A percentile compares a stretch with the other conserved stretches of the same genome.
These are phyloP conservation scores for Neurospora cerealis DNA, from an alignment of 495 filamentous ascomycete genomes.

Conservation along the genomic window DNA sequence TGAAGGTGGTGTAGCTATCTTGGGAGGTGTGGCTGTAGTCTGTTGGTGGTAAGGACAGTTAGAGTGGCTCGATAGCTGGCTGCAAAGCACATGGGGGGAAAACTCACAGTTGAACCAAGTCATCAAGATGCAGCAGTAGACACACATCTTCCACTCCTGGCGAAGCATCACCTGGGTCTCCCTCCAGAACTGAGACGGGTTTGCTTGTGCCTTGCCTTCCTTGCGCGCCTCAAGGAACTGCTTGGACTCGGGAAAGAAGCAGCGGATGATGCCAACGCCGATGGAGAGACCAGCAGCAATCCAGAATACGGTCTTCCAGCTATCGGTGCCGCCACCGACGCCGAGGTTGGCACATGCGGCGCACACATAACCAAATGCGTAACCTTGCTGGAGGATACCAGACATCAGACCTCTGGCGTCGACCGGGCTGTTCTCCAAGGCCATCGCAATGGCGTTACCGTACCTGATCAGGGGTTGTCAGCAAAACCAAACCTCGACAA, in stretches of 20 bases:
- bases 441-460: slow-evolving; percentile 74
- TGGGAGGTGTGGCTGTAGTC: slow-evolving; percentile 59
- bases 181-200: slow-evolving; percentile 45
- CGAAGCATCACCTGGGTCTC: slow-evolving; percentile 53
- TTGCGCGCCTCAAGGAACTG: slow-evolving; percentile 58
- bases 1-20: slow-evolving; percentile 71
- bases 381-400: slow-evolving; percentile 69
- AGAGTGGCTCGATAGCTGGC: neutral
- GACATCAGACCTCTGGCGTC: slow-evolving; percentile 66
- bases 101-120: slow-evolving; percentile 46
- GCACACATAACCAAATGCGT: slow-evolving; percentile 64
- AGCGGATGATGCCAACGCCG: slow-evolving; percentile 50
- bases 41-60: slow-evolving; percentile 17
- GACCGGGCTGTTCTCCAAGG: slow-evolving; percentile 63
- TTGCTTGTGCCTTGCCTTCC: slow-evolving; percentile 36
- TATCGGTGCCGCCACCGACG: slow-evolving; percentile 44
- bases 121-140: slow-evolving; percentile 66
- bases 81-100: neutral
- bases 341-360: slow-evolving; percentile 62
- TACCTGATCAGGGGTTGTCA: slow-evolving; percentile 28
- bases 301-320: slow-evolving; percentile 58
- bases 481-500: neutral
- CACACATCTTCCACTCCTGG: slow-evolving; percentile 59
- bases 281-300: slow-evolving; percentile 49
- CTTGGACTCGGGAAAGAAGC: slow-evolving; percentile 58